Evolutionary conservation across 306 rosid genomes (phyloP), one percentile per base, ranked within the genome.

Genomic region (Purshia tridentata): DNA sequence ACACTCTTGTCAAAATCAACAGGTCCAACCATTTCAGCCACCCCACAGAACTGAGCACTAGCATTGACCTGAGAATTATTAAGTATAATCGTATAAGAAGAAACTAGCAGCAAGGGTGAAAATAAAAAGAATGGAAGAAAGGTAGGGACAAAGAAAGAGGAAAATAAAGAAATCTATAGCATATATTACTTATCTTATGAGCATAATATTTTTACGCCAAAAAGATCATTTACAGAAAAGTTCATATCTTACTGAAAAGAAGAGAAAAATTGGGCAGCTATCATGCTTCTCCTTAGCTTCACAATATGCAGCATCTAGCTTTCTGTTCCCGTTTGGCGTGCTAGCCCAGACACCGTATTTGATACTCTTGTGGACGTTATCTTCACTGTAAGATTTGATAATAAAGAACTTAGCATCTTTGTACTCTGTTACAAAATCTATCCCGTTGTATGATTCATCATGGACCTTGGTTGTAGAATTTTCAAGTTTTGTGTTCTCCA

Each of bases 311-410:
- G 91, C 86, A 85, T 91, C 95, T 65, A 91, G 76, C 83, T 91
- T 91, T 79, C 86, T 88, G 76, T 91, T 91, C 69, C 97, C 97
- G 63, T 91, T 91, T 73, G 97, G 94, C 49, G 97, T 91, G 72
- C 97, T 91, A 61, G 97, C 97, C 97, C 97, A 91, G 76, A 91
- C 89, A 69, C 92, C 92, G 50, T 91, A 91, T 69, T 91, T 91
- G 78, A 91, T 91, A 69, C 97, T 91, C 87, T 91, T 91, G 86
- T 91, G 97, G 59, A 91, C 91, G 79, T 91, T 91, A 75, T 91
- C 97, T 81, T 91, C 97, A 54, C 97, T 91, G 75, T 91, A 91
- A 48, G 97, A 91, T 82, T 91, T 91, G 74, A 91, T 91, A 69
- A 91, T 87, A 83, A 87, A 88, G 82, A 87, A 88, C 71, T 84